phyloP scores from a whole-genome alignment of 371 early-diverging fungal species.

The Mucor saturninus region DNA sequence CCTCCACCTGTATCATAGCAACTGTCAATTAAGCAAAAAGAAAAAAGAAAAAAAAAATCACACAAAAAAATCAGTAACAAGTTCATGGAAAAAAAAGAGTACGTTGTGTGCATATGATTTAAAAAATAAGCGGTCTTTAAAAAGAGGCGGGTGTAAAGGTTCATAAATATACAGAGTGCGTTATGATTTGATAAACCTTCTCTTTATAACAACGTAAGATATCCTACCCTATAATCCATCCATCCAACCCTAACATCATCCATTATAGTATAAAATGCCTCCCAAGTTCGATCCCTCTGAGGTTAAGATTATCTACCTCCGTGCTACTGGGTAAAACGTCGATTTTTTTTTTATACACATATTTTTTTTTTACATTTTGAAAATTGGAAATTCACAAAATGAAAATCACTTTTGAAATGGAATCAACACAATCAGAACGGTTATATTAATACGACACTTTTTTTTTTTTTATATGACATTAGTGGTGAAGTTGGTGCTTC shows the following conservation, averaged over 20 bases:
- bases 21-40: no score
- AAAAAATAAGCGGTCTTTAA: no score
- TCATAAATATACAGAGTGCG: background rate
- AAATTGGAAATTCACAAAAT: background rate
- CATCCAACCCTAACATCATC: slow-evolving; percentile 8
- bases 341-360: background rate
- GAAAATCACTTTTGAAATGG: background rate
- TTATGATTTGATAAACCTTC: slow-evolving; percentile 18
- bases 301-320: slow-evolving; percentile 92
- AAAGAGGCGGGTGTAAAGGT: background rate
- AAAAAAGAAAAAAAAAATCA: no score
- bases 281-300: slow-evolving; percentile 91
- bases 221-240: slow-evolving; percentile 28
- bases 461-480: slow-evolving; percentile 11
- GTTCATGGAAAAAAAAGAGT: no score
- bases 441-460: background rate
- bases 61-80: no score
- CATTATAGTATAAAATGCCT: slow-evolving; percentile 51
- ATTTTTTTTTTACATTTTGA: background rate
- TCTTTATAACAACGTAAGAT: slow-evolving; percentile 31
- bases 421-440: background rate
- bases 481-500: slow-evolving; percentile 89
- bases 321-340: slow-evolving; percentile 80
- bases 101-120: no score
- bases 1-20: no score